phyloP scores from a whole-genome alignment of 371 early-diverging fungal genomes.

The Haplosporangium sp. region DNA sequence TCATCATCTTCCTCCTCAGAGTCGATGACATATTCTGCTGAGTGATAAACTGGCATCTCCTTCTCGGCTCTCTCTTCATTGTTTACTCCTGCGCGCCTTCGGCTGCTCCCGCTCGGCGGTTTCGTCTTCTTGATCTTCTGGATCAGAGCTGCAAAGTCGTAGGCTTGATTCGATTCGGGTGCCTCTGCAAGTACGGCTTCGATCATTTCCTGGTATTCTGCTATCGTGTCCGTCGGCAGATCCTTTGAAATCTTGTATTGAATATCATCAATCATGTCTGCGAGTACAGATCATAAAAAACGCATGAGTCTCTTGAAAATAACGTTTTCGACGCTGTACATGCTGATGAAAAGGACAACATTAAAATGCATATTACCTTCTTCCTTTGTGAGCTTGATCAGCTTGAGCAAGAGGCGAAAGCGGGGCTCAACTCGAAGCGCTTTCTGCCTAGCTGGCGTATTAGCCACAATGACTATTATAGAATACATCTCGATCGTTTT shows the following conservation, averaged over 20 bases:
- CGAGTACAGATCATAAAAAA: no score
- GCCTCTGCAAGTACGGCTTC: conserved; percentile 11
- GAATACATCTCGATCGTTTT: no score
- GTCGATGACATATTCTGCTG: conserved; percentile 46
- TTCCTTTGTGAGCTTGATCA: conserved; percentile 23
- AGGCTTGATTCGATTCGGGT: background rate
- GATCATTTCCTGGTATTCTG: conserved; percentile 35
- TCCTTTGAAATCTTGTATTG: conserved; percentile 36
- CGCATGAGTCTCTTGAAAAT: conserved; percentile 2
- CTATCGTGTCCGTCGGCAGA: conserved; percentile 43
- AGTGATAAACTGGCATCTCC: conserved; percentile 20
- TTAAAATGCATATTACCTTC: conserved; percentile 16
- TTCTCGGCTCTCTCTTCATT: conserved; percentile 1
- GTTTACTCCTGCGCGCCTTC: background rate
- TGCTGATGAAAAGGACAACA: background rate
- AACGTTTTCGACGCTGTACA: background rate
- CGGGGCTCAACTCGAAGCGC: conserved; percentile 30
- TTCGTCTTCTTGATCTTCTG: conserved; percentile 21
- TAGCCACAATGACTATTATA: conserved; percentile 16
- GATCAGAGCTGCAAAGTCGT: conserved; percentile 23
- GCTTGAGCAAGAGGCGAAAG: conserved; percentile 44
- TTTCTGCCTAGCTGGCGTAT: conserved; percentile 20
- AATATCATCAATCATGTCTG: background rate
- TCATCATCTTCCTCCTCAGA: conserved; percentile 39
- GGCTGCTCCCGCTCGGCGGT: background rate